These are phyloP conservation scores for Aspergillus taichungensis DNA, from an alignment of 495 filamentous ascomycete species.

Conservation along the genomic window DNA sequence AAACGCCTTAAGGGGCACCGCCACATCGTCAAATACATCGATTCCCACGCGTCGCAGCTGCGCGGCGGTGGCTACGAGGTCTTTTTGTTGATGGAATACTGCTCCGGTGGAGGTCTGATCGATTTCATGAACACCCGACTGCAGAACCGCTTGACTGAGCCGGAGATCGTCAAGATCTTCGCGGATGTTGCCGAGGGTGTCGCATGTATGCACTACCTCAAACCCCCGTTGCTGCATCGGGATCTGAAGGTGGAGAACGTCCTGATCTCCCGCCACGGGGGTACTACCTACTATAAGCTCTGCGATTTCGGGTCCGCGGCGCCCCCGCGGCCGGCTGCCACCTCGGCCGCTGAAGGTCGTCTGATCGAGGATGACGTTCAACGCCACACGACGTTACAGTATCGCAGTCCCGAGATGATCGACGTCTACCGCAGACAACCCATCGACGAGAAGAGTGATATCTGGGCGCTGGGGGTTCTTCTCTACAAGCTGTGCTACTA, in stretches of 20 bases:
- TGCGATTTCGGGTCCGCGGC: conserved; percentile 97
- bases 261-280: conserved; percentile 63
- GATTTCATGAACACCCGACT: conserved; percentile 99
- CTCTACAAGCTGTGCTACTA: conserved; percentile 99
- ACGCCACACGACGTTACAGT: conserved; percentile 93
- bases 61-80: conserved; percentile 93
- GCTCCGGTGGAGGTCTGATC: conserved; percentile 77
- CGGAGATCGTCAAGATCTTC: conserved; percentile 95
- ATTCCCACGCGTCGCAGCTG: conserved; percentile 92
- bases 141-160: conserved; percentile 93
- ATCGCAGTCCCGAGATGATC: conserved; percentile 96
- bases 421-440: conserved; percentile 94
- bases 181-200: conserved; percentile 92
- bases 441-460: conserved; percentile 98
- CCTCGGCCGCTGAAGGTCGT: conserved; percentile 74
- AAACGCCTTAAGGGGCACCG: conserved; percentile 95
- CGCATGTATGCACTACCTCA: conserved; percentile 97
- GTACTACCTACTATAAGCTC: conserved; percentile 70
- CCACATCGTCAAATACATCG: conserved; percentile 95
- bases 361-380: conserved; percentile 95
- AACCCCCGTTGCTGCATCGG: conserved; percentile 84
- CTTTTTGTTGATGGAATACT: conserved; percentile 96
- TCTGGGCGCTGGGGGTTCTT: conserved; percentile 93
- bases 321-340: conserved; percentile 72
- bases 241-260: conserved; percentile 99